These are phyloP conservation scores for Talaromyces nanjingensis DNA, from an alignment of 495 filamentous ascomycete genomes.

Conservation along the genomic window DNA sequence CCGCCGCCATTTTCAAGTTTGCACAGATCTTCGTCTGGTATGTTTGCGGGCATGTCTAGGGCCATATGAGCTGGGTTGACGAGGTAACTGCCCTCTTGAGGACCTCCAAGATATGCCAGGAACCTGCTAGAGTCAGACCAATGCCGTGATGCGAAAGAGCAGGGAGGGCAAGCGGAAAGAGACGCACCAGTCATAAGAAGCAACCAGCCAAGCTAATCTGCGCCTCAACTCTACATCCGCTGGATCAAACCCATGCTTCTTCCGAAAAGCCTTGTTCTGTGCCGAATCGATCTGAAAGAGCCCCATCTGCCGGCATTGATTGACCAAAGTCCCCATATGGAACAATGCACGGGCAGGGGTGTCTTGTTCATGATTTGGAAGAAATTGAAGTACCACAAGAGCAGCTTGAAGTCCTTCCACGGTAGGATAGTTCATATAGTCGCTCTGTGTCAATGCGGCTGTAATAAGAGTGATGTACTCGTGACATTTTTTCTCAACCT, in stretches of 20 bases:
- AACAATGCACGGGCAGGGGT: conserved; percentile 28
- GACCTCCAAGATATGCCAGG: conserved; percentile 32
- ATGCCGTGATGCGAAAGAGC: conserved; percentile 1
- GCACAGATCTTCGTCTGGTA: conserved; percentile 17
- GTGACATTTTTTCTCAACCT: conserved; percentile 21
- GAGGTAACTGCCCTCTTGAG: conserved; percentile 43
- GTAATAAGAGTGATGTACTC: conserved; percentile 26
- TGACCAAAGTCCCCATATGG: conserved; percentile 23
- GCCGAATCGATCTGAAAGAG: conserved; percentile 37
- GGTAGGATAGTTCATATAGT: conserved; percentile 27
- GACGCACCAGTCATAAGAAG: conserved; percentile 38
- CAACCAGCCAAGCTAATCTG: conserved; percentile 43
- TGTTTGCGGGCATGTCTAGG: conserved; percentile 27
- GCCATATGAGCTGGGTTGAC: conserved; percentile 39
- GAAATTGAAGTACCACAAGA: conserved; percentile 31
- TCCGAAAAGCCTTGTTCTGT: conserved; percentile 11
- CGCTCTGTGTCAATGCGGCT: conserved; percentile 28
- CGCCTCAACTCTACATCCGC: conserved; percentile 30
- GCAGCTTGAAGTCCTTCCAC: conserved; percentile 40
- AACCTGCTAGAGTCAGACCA: conserved; percentile 20
- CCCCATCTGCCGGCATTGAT: conserved; percentile 34
- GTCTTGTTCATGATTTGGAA: conserved; percentile 20
- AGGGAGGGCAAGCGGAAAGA: background rate
- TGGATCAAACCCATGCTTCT: conserved; percentile 12
- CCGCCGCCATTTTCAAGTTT: background rate